Conservation (phyloP, 768 basidiomycete genomes). For the Podaxis mareebaensis region DNA sequence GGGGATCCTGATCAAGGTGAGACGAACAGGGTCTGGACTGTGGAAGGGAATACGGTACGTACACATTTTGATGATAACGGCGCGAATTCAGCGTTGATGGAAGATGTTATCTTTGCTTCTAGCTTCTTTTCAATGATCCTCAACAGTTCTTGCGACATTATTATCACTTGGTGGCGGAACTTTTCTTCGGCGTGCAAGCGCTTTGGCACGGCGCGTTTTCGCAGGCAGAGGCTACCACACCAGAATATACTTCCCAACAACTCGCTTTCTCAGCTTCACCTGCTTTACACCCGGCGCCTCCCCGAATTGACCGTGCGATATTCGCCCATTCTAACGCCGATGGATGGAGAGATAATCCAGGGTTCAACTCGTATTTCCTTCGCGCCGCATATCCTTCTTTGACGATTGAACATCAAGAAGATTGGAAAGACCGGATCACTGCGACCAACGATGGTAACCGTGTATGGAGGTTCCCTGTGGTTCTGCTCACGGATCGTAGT, state of each 20-base stretch:
- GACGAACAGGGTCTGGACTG: conserved; percentile 45
- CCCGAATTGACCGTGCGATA: conserved; percentile 66
- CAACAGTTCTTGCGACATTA: conserved; percentile 81
- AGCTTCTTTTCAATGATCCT: conserved; percentile 71
- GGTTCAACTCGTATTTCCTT: conserved; percentile 77
- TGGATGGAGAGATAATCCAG: conserved; percentile 76
- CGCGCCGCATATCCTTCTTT: conserved; percentile 72
- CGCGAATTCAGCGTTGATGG: background rate
- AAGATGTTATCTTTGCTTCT: background rate
- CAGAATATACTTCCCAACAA: conserved; percentile 1
- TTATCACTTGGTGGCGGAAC: conserved; percentile 86
- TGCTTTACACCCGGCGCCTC: conserved; percentile 34
- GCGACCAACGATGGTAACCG: conserved; percentile 35
- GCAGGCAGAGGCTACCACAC: conserved; percentile 15
- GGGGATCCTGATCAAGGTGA: conserved; percentile 26
- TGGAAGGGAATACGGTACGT: conserved; percentile 72
- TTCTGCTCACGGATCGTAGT: conserved; percentile 73
- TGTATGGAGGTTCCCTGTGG: conserved; percentile 72
- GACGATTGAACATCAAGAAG: conserved; percentile 64
- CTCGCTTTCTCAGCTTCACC: conserved; percentile 20
- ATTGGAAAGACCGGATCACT: conserved; percentile 67
- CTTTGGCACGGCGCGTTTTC: conserved; percentile 65
- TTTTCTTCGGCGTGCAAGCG: conserved; percentile 74
- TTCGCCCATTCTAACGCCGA: conserved; percentile 60
- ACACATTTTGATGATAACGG: background rate